Base-by-base conservation (phyloP, 2,329 filamentous ascomycete species). In the Claviceps cyperi region DNA sequence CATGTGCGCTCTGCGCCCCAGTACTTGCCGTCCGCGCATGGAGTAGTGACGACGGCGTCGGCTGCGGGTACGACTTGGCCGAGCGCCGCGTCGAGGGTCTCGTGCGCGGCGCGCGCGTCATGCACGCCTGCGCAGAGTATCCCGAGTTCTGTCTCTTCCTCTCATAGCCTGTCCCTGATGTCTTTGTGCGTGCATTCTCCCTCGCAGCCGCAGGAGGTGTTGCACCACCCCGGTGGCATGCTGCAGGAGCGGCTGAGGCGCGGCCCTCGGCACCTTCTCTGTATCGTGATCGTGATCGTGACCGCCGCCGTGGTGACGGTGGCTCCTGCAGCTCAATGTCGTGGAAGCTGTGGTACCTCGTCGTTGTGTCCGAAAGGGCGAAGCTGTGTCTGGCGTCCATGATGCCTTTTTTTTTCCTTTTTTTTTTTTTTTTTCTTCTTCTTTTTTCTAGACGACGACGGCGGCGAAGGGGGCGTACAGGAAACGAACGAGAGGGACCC, bases 311-410 rank as follows among this genome's bases (percentile, higher is more conserved):
- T 1, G 50, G 48, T 14, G 52, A 53, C 43, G 59, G 54, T 14
- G 72, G 67, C 47, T 75, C 72, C 57, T 64, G 68, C 3, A 72
- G 55, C 54, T 77, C 74, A 24, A 69, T 62, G 50, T 77, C 71
- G 53, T 73, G 65, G 57, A 76, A 76, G 65, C 73, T 77, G 60
- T 77, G 73, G 60, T 77, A 77, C 4, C 72, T 75, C 1, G 28
- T 32, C 28, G 28, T 32, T 37, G 69, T 70, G 57, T 72, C 70
- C 28, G 74, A 75, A 46, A 63, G 63, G 47, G 70, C 68, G 54
- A 69, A 59, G 59, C 69, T 73, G 45, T 65, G 19, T 28, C 52
- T 49, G 21, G 28, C 22, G 3, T 52, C 51, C 54, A 55, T 55
- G 17, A 22, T 21, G 28, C 28, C 5, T 1, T 22, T 22, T 32